phyloP scores from a whole-genome alignment of 805 yeast species.

The Wickerhamiella australiensis region DNA sequence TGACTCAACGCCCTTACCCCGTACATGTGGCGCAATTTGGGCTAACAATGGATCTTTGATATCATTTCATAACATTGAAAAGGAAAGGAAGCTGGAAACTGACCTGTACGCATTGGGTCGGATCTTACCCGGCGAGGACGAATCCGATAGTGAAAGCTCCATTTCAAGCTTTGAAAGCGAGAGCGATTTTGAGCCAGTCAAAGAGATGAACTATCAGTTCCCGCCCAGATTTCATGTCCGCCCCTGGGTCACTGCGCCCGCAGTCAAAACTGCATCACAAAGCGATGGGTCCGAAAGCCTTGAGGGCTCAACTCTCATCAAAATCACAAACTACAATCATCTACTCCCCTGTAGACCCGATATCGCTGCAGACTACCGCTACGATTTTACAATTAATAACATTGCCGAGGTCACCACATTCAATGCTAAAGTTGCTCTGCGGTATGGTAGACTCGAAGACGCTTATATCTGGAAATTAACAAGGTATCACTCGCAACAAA shows the following conservation, averaged over 20 bases:
- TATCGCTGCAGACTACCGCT: conserved; percentile 36
- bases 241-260: background rate
- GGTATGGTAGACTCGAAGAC: conserved; percentile 47
- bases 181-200: background rate
- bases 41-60: conserved; percentile 63
- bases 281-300: conserved; percentile 1
- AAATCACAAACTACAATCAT: conserved; percentile 47
- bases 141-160: background rate
- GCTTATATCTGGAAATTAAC: conserved; percentile 58
- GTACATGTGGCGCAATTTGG: conserved; percentile 90
- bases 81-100: conserved; percentile 24
- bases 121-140: conserved; percentile 20
- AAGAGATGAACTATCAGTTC: conserved; percentile 16
- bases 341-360: conserved; percentile 63
- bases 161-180: conserved; percentile 16
- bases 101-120: conserved; percentile 16
- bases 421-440: conserved; percentile 59
- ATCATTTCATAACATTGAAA: conserved; percentile 62
- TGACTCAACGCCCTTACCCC: conserved; percentile 83
- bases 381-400: conserved; percentile 29
- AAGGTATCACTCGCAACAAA: background rate
- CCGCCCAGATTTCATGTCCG: background rate
- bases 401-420: conserved; percentile 55
- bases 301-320: background rate
- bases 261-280: background rate